phyloP scores from a whole-genome alignment of 805 yeast species.

The Wickerhamiella musiphila region DNA sequence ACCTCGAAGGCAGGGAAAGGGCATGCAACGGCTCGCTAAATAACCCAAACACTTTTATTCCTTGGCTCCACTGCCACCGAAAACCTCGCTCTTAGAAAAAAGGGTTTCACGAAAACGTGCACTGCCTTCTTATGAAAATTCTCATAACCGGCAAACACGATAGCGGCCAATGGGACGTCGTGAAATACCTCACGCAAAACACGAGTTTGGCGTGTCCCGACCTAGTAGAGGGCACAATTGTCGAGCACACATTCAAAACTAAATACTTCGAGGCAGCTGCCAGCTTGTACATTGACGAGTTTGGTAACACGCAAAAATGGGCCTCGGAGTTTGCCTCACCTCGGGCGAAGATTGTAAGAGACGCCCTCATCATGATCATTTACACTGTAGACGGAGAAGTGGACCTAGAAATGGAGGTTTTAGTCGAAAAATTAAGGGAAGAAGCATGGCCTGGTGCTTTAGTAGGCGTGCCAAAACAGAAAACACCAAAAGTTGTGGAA shows the following conservation, averaged over 20 bases:
- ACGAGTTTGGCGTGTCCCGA: too few relatives aligned
- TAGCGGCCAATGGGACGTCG: slow-evolving; percentile 21
- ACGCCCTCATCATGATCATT: slow-evolving; percentile 23
- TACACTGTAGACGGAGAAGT: slow-evolving; percentile 8
- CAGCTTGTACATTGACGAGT: slow-evolving; percentile 23
- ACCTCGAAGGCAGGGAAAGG: too few relatives aligned
- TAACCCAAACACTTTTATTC: too few relatives aligned
- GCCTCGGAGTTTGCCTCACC: slow-evolving; percentile 16
- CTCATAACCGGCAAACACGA: slow-evolving; percentile 21
- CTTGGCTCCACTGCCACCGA: too few relatives aligned
- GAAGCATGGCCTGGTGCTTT: slow-evolving; percentile 17
- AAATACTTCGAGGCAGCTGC: slow-evolving; percentile 23
- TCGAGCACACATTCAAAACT: slow-evolving; percentile 14
- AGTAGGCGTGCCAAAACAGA: slow-evolving; percentile 14
- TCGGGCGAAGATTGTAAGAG: slow-evolving; percentile 23
- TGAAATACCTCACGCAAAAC: slow-evolving; percentile 19
- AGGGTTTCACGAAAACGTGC: slow-evolving; percentile 23
- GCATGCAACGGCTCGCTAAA: too few relatives aligned
- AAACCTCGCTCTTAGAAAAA: too few relatives aligned
- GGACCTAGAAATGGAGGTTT: slow-evolving; percentile 8
- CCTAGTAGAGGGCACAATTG: slow-evolving; percentile 18
- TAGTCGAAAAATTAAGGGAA: slow-evolving; percentile 11
- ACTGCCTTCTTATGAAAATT: slow-evolving; percentile 13
- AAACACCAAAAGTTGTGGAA: slow-evolving; percentile 3
- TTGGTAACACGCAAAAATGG: slow-evolving; percentile 18